phyloP scores from a whole-genome alignment of 2,329 filamentous ascomycete species.

The Penicillium hordei region DNA sequence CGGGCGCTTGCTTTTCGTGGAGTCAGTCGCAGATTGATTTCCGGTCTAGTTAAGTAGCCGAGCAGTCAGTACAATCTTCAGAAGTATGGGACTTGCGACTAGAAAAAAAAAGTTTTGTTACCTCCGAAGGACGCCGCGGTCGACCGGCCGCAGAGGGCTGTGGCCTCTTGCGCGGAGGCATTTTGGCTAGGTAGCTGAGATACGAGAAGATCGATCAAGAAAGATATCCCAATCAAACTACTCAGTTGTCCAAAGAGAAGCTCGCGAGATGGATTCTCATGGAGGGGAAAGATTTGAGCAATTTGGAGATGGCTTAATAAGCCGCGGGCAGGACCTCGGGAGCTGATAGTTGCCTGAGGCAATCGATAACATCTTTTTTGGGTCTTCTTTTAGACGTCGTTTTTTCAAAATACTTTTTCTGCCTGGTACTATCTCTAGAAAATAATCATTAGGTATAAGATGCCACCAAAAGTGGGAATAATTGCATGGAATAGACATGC shows the following conservation, averaged over 20 bases:
- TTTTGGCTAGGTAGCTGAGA: conserved; percentile 19
- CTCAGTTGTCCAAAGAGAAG: conserved; percentile 7
- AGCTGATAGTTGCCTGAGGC: conserved; percentile 18
- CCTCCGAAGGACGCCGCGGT: conserved; percentile 32
- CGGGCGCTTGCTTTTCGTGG: conserved; percentile 29
- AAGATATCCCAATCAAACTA: conserved; percentile 10
- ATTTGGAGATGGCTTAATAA: conserved; percentile 28
- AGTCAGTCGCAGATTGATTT: conserved; percentile 22
- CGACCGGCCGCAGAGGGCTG: conserved; percentile 31
- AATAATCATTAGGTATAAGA: neutral
- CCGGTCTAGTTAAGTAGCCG: neutral
- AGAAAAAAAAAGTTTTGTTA: conserved; percentile 34
- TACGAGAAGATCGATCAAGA: neutral
- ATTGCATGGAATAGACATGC: neutral
- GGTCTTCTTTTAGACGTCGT: too few relatives aligned
- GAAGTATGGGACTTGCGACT: conserved; percentile 3
- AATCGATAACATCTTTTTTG: neutral
- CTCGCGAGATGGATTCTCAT: conserved; percentile 9
- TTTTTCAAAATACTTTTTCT: too few relatives aligned
- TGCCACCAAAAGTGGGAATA: neutral
- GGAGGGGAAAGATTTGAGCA: conserved; percentile 27
- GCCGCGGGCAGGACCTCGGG: neutral
- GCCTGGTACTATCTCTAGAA: neutral
- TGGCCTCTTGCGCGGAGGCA: conserved; percentile 42
- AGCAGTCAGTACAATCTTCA: conserved; percentile 11